Evolutionary conservation across 176 grass and related monocot genomes (phyloP), one percentile per base, ranked within the genome.

Genomic region (Carex kokanica): DNA sequence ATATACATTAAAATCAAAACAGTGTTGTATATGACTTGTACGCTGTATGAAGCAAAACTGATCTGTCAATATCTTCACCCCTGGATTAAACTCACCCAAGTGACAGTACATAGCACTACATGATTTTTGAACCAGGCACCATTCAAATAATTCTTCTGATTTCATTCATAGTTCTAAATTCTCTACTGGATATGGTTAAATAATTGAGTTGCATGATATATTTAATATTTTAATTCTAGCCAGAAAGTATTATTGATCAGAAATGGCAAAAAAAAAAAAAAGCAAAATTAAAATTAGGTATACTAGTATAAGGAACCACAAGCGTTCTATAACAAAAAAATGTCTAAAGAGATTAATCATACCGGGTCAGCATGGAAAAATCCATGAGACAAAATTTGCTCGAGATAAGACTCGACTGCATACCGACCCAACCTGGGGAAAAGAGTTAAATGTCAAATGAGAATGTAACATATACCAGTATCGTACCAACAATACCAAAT

Each of bases 321-420:
- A 34, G 3, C 32, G 32, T 34, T 34, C 32, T 34, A 34, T 24
- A 24, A 24, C 24, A 24, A 24, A 24, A 24, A 24, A 80, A 61
- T 61, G 77, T 60, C 29, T 12, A 47, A 24, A 25, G 18, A 64
- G 11, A 65, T 3, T 14, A 20, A 87, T 86, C 92, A 84, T 88
- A 98, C 96, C 74, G 96, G 96, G 40, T 98, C 96, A 83, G 96
- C 96, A 81, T 98, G 96, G 78, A 98, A 98, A 90, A 98, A 98
- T 70, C 96, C 96, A 88, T 98, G 96, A 66, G 96, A 95, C 41
- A 98, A 86, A 27, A 94, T 98, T 79, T 98, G 96, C 88, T 98
- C 96, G 29, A 98, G 89, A 65, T 98, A 98, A 66, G 96, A 98
- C 70, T 98, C 96, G 73, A 98, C 96, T 84, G 93, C 93, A 85